phyloP scores from a whole-genome alignment of 2,329 filamentous ascomycete species.

The Daldinia sp. region DNA sequence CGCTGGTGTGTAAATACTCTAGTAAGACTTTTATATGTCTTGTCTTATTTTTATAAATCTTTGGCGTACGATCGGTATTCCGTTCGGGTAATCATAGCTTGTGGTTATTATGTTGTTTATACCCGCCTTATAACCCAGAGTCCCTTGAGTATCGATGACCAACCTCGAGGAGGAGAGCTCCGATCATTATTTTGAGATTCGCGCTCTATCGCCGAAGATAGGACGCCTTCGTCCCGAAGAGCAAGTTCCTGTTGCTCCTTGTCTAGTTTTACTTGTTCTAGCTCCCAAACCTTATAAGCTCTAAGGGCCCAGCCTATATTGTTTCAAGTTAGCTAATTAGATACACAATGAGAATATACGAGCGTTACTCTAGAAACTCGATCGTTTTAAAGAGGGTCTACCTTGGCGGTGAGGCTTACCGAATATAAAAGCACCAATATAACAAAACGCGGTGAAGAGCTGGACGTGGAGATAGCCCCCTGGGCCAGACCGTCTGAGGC shows the following conservation, averaged over 20 bases:
- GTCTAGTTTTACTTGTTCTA: slow-evolving; percentile 45
- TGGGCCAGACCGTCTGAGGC: slow-evolving; percentile 55
- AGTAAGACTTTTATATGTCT: background rate
- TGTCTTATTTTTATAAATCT: background rate
- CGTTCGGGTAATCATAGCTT: background rate
- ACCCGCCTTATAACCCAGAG: slow-evolving; percentile 42
- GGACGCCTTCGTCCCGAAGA: slow-evolving; percentile 40
- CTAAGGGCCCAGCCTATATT: slow-evolving; percentile 52
- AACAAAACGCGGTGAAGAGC: slow-evolving; percentile 69
- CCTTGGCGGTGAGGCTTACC: slow-evolving; percentile 42
- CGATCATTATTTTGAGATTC: slow-evolving; percentile 27
- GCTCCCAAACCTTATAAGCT: slow-evolving; percentile 54
- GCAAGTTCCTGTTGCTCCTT: slow-evolving; percentile 44
- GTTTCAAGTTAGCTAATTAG: slow-evolving; percentile 7
- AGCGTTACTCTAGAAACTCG: background rate
- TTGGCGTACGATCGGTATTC: background rate
- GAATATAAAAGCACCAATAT: slow-evolving; percentile 61
- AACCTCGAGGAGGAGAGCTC: slow-evolving; percentile 24
- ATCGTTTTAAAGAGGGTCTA: background rate
- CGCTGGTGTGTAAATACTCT: background rate
- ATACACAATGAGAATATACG: background rate
- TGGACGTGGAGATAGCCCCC: slow-evolving; percentile 62
- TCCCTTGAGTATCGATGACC: slow-evolving; percentile 36
- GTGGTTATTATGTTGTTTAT: slow-evolving; percentile 20
- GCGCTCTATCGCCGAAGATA: slow-evolving; percentile 29